These are phyloP conservation scores for Sicyos baderoa DNA, from an alignment of 306 rosid genomes.

Conservation along the genomic window DNA sequence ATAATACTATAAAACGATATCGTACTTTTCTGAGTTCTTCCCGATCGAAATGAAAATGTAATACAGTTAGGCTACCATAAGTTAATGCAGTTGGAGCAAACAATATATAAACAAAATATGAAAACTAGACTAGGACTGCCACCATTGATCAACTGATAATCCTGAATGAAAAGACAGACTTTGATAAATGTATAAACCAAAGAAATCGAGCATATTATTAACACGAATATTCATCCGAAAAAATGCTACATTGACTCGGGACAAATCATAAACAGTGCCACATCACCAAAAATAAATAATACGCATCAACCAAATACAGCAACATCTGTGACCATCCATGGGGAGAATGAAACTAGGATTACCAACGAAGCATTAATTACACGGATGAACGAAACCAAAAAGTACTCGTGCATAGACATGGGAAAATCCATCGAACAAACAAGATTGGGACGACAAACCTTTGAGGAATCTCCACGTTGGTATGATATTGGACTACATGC, in stretches of 20 bases:
- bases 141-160: not conserved
- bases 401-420: not conserved
- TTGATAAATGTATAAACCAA: not conserved
- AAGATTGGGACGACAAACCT: constrained; percentile 11
- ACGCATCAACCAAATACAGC: not conserved
- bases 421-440: constrained; percentile 25
- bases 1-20: no score
- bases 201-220: not conserved
- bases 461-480: no score
- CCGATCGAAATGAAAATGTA: no score
- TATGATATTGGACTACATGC: constrained; percentile 21
- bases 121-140: not conserved
- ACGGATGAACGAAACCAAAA: constrained; percentile 1
- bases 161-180: not conserved
- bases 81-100: not conserved
- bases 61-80: no score
- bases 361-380: constrained; percentile 15
- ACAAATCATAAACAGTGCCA: not conserved
- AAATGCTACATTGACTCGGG: not conserved
- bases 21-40: no score
- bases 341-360: constrained; percentile 14
- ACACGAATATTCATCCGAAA: not conserved
- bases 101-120: no score
- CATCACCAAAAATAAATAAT: constrained; percentile 2
- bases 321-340: not conserved